Evolutionary conservation across 192 early-diverging fungal species (phyloP), one percentile per base, ranked within the genome.

Genomic region (Backusella morwellensis): DNA sequence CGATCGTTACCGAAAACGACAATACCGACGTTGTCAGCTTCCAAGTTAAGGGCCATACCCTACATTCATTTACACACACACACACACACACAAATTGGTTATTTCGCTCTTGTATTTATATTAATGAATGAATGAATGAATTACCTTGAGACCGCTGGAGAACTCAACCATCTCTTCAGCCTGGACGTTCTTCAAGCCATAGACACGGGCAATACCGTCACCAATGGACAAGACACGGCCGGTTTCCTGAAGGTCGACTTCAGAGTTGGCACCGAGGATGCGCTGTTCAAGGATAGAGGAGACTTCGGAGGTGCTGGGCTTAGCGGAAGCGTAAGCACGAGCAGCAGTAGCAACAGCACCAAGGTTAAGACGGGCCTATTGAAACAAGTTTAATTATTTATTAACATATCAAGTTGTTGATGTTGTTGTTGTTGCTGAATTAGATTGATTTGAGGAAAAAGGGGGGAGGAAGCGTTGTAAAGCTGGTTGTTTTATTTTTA

Each of bases 101-200:
- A n/a, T n/a, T n/a, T n/a, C n/a, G n/a, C n/a, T n/a, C n/a, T n/a
- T n/a, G n/a, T n/a, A n/a, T n/a, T n/a, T n/a, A n/a, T n/a, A n/a
- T n/a, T n/a, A n/a, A n/a, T n/a, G n/a, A n/a, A n/a, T n/a, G n/a
- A n/a, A n/a, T n/a, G n/a, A n/a, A n/a, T n/a, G n/a, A n/a, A n/a
- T 56, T 88, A 93, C 95, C 94, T 95, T 95, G 74, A 99, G 86
- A 85, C 98, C 98, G 86, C 95, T 97, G 81, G 97, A 98, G 91
- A 99, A 99, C 82, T 99, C 98, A 86, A 99, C 98, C 97, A 99
- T 98, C 91, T 99, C 98, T 88, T 99, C 97, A 81, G 97, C 95
- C 90, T 99, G 95, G 77, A 91, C 89, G 87, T 98, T 99, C 91
- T 95, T 97, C 86, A 98, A 90, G 72, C 97, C 98, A 77, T 97